Conservation (phyloP, 1,284 basidiomycete species). For the Sporisorium iseilematis-ciliati region DNA sequence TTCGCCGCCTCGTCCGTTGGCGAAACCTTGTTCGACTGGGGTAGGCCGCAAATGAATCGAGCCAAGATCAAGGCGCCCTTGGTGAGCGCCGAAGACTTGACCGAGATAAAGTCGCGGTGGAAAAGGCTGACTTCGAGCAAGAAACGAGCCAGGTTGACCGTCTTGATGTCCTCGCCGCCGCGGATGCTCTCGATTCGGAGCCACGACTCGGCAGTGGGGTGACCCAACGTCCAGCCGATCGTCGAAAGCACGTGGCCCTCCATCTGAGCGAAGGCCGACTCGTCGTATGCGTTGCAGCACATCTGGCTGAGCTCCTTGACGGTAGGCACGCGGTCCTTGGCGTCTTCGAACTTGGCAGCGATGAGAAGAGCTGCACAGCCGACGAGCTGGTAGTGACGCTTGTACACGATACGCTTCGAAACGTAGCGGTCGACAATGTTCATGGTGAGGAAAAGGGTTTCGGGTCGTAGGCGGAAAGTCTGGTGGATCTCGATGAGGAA, state of each 20-base stretch:
- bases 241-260: conserved; percentile 94
- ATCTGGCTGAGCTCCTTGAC: conserved; percentile 93
- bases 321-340: conserved; percentile 96
- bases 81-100: conserved; percentile 86
- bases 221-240: conserved; percentile 95
- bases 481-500: conserved; percentile 99
- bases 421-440: conserved; percentile 99
- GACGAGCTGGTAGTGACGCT: conserved; percentile 99
- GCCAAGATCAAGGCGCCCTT: conserved; percentile 88
- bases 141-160: conserved; percentile 94
- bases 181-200: conserved; percentile 76
- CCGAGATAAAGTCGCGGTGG: conserved; percentile 92
- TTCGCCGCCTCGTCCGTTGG: conserved; percentile 43
- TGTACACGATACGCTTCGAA: conserved; percentile 96
- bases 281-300: conserved; percentile 94
- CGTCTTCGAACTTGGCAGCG: conserved; percentile 98
- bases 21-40: conserved; percentile 35
- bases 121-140: conserved; percentile 98
- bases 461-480: conserved; percentile 86
- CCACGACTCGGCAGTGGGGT: conserved; percentile 98
- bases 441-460: conserved; percentile 96
- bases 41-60: conserved; percentile 77
- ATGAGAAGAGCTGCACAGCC: conserved; percentile 99
- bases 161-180: conserved; percentile 80
- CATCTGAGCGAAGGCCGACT: conserved; percentile 83